phyloP scores from a whole-genome alignment of 371 early-diverging fungal species.

The Lichtheimia ornata region DNA sequence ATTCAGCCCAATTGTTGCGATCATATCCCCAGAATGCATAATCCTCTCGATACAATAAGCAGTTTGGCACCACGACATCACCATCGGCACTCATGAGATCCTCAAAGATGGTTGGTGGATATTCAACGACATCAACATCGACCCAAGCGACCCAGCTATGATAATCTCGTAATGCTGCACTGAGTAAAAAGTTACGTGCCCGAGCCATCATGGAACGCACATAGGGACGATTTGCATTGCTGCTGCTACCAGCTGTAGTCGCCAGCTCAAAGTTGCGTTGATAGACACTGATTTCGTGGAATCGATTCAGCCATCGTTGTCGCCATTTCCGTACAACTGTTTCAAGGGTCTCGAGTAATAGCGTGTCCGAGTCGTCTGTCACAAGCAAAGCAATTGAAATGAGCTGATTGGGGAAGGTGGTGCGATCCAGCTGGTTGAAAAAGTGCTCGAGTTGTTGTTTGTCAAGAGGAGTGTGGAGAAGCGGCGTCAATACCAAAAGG shows the following conservation, averaged over 20 bases:
- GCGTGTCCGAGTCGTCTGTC: slow-evolving; percentile 12
- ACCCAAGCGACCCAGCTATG: slow-evolving; percentile 57
- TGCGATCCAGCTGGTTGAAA: slow-evolving; percentile 41
- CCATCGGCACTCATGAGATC: slow-evolving; percentile 51
- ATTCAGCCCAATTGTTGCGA: slow-evolving; percentile 29
- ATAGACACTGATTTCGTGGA: slow-evolving; percentile 41
- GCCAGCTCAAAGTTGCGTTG: slow-evolving; percentile 27
- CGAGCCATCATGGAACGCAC: slow-evolving; percentile 54
- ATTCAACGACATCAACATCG: slow-evolving; percentile 51
- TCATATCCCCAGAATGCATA: slow-evolving; percentile 52
- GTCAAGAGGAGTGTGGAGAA: slow-evolving; percentile 10
- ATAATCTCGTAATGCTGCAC: slow-evolving; percentile 48
- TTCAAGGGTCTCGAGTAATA: slow-evolving; percentile 18
- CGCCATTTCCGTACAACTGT: neutral
- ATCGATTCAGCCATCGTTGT: slow-evolving; percentile 27
- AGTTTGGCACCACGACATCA: slow-evolving; percentile 62
- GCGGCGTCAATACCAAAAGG: slow-evolving; percentile 41
- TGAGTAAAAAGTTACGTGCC: slow-evolving; percentile 53
- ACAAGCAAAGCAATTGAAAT: slow-evolving; percentile 46
- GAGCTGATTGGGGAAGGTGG: slow-evolving; percentile 42
- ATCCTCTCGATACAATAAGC: slow-evolving; percentile 37
- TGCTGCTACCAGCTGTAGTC: no score
- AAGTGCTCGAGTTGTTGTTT: slow-evolving; percentile 34
- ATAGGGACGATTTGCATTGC: slow-evolving; percentile 15
- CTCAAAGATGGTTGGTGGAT: slow-evolving; percentile 49